These are phyloP conservation scores for Apium graveolens DNA, from an alignment of 129 eudicot species.

Conservation along the genomic window DNA sequence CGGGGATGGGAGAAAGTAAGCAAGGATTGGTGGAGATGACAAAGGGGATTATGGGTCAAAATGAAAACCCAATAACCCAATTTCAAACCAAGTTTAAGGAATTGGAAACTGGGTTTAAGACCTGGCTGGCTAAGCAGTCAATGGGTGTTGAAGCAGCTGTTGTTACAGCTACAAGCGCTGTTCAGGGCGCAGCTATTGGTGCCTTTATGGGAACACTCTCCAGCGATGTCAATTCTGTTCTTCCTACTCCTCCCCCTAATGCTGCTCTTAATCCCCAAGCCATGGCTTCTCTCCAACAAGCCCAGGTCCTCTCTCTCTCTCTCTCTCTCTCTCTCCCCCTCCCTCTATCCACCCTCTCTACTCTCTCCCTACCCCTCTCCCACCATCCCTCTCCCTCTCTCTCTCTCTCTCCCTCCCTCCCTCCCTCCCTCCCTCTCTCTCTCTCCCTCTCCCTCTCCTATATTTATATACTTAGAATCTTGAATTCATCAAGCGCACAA, in stretches of 20 bases:
- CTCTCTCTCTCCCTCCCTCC: background rate
- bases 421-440: background rate
- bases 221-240: conserved; percentile 31
- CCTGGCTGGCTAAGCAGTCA: conserved; percentile 61
- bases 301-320: conserved; percentile 41
- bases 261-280: conserved; percentile 44
- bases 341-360: background rate
- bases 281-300: conserved; percentile 74
- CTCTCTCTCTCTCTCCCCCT: background rate
- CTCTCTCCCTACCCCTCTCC: too few relatives aligned
- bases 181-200: conserved; percentile 77
- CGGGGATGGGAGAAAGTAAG: conserved; percentile 38
- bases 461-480: background rate
- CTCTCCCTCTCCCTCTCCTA: background rate
- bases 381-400: background rate
- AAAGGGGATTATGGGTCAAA: conserved; percentile 7
- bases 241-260: conserved; percentile 44
- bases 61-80: conserved; percentile 39
- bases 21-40: conserved; percentile 26
- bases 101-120: conserved; percentile 46
- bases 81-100: conserved; percentile 61
- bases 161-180: conserved; percentile 58
- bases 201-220: conserved; percentile 73
- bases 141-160: conserved; percentile 71
- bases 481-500: background rate